Evolutionary conservation across 2,329 filamentous ascomycete genomes (phyloP).

Genomic region (Exophiala spinifera): DNA sequence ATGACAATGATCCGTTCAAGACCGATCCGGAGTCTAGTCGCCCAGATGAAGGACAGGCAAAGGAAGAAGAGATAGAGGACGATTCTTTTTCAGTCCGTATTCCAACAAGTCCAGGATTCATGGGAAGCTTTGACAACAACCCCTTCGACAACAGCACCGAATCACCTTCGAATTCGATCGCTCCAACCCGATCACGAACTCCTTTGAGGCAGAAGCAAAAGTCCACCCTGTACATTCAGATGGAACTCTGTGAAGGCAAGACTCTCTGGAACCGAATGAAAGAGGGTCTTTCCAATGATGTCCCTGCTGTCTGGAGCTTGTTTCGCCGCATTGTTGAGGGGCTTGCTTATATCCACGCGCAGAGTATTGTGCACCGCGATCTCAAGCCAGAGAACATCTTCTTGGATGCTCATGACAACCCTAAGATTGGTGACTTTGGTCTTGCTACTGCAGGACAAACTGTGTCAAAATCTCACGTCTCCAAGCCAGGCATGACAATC

Average conservation of each 20-base stretch:
- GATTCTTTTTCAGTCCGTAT: slow-evolving; percentile 13
- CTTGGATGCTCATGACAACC: slow-evolving; percentile 83
- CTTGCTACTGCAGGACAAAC: slow-evolving; percentile 80
- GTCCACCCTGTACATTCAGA: slow-evolving; percentile 90
- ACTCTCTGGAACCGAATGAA: slow-evolving; percentile 83
- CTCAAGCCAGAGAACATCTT: slow-evolving; percentile 98
- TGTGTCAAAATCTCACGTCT: slow-evolving; percentile 9
- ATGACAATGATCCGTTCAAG: slow-evolving; percentile 34
- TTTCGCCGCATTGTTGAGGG: slow-evolving; percentile 91
- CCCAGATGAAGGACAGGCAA: background rate
- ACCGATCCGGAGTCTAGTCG: slow-evolving; percentile 17
- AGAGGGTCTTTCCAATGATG: slow-evolving; percentile 68
- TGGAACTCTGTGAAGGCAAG: slow-evolving; percentile 96
- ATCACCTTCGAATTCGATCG: slow-evolving; percentile 10
- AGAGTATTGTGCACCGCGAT: slow-evolving; percentile 92
- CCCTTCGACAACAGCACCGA: slow-evolving; percentile 12
- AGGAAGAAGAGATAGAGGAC: slow-evolving; percentile 6
- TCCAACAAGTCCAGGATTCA: background rate
- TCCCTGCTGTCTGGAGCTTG: slow-evolving; percentile 80
- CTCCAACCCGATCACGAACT: slow-evolving; percentile 9
- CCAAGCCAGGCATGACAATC: slow-evolving; percentile 16
- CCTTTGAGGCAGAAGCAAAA: slow-evolving; percentile 7
- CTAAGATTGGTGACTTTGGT: slow-evolving; percentile 95
- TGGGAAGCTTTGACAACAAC: background rate
- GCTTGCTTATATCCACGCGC: slow-evolving; percentile 79